Evolutionary conservation across 257 asterid species (phyloP).

Genomic region (Nicotiana tabacum): DNA sequence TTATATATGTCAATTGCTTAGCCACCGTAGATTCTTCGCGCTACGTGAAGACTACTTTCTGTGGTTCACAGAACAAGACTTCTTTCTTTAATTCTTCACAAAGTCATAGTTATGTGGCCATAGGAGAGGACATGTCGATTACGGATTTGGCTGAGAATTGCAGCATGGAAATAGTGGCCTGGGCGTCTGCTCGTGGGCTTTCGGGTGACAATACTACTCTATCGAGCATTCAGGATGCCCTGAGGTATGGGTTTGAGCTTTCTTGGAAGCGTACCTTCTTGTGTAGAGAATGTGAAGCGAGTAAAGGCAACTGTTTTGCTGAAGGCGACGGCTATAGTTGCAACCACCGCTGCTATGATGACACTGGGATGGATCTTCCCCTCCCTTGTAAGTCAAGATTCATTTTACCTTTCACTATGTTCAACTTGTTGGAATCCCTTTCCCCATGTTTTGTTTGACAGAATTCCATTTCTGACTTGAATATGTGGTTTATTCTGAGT

Average conservation of each 20-base stretch:
- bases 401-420: background rate
- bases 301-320: conserved; percentile 17
- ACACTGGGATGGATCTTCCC: background rate
- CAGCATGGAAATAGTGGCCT: conserved; percentile 22
- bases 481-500: background rate
- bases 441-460: background rate
- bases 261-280: conserved; percentile 13
- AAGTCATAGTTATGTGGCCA: conserved; percentile 30
- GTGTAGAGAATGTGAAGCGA: conserved; percentile 25
- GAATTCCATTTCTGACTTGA: no score
- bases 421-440: background rate
- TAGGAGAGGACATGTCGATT: conserved; percentile 10
- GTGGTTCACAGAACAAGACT: conserved; percentile 19
- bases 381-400: background rate
- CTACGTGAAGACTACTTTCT: conserved; percentile 29
- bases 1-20: conserved; percentile 33
- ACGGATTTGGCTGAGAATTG: conserved; percentile 41
- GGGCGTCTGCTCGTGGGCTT: conserved; percentile 16
- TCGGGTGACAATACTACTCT: conserved; percentile 8
- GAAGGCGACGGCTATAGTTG: conserved; percentile 19
- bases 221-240: conserved; percentile 20
- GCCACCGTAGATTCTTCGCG: conserved; percentile 23
- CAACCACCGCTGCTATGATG: background rate
- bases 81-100: background rate
- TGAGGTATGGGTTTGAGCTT: conserved; percentile 45